A percentile compares a stretch with the other conserved stretches of the same genome.
Conservation (phyloP, 768 basidiomycete genomes). For the Tephrocybe sp. region DNA sequence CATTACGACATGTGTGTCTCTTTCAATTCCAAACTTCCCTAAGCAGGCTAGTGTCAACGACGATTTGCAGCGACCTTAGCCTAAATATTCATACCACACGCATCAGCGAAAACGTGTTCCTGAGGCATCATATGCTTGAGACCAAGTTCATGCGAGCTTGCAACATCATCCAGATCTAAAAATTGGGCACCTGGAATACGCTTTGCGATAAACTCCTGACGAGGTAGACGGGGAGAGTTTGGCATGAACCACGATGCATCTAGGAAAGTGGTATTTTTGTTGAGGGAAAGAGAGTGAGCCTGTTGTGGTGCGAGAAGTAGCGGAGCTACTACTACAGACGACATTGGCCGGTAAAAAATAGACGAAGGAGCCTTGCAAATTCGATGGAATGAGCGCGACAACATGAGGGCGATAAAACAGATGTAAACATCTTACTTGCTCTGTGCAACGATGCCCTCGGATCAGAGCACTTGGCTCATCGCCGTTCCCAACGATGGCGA, state of each 20-base stretch:
- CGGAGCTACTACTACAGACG: slow-evolving; percentile 39
- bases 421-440: slow-evolving; percentile 18
- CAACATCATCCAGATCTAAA: slow-evolving; percentile 80
- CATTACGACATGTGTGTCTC: slow-evolving; percentile 82
- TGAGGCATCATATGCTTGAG: slow-evolving; percentile 95
- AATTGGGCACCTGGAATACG: slow-evolving; percentile 73
- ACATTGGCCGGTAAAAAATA: slow-evolving; percentile 31
- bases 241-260: slow-evolving; percentile 98
- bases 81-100: slow-evolving; percentile 63
- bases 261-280: slow-evolving; percentile 44
- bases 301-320: slow-evolving; percentile 54
- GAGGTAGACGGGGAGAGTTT: slow-evolving; percentile 67
- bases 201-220: slow-evolving; percentile 65
- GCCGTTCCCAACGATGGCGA: slow-evolving; percentile 87
- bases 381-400: slow-evolving; percentile 2
- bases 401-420: slow-evolving; percentile 17
- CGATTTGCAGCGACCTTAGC: background rate
- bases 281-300: slow-evolving; percentile 37
- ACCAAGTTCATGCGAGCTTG: slow-evolving; percentile 71
- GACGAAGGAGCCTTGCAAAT: slow-evolving; percentile 1
- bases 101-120: slow-evolving; percentile 65
- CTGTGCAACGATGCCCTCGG: slow-evolving; percentile 75
- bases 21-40: slow-evolving; percentile 72
- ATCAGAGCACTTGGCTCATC: slow-evolving; percentile 93
- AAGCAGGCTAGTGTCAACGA: slow-evolving; percentile 1